Base-by-base conservation (phyloP, 2,329 filamentous ascomycete genomes). In the Mycosphaerella arachidis region DNA sequence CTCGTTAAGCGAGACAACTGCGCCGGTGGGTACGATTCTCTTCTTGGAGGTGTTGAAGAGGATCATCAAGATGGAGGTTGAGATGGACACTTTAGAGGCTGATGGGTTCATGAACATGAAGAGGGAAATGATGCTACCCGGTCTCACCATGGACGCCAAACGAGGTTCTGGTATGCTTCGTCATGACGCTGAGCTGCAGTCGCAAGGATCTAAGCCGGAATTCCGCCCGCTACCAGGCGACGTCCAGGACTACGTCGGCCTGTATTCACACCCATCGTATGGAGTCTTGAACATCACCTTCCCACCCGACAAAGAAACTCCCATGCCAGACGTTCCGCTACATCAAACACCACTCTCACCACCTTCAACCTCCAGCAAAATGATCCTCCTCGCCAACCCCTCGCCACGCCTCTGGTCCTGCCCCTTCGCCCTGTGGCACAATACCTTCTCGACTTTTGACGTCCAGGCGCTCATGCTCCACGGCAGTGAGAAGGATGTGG, bases 201-300 rank as follows among this genome's bases (percentile, higher is more conserved):
- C 46, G 24, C 4, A 13, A 20, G 18, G 5, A 5, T 7, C 24
- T 7, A 24, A 50, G 27, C 6, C 18, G 6, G 24, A 13, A 7
- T 20, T 7, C 4, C n/a, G 18, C 6, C 46, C 46, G 7, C 31
- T 58, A 8, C 60, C 57, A 3, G 57, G 61, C 9, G 9, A 40
- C 5, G 10, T 54, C 33, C 12, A 45, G 9, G 46, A 56, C 7
- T 63, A 60, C 43, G 20, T 51, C 13, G 61, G 61, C 2, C 24
- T 54, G 4, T 63, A 63, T 20, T 40, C 24, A 9, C 55, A 63
- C 27, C 55, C 61, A 27, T 57, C 53, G 6, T 63, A 60, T 29
- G 61, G 61, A 1, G 9, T 53, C 6, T 51, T 59, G 18, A 65
- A 63, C 37, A 54, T 60, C 43, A 62, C 46, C 35, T 12, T 58